These are phyloP conservation scores for Coemansia erecta DNA, from an alignment of 192 early-diverging fungal genomes.

Conservation along the genomic window DNA sequence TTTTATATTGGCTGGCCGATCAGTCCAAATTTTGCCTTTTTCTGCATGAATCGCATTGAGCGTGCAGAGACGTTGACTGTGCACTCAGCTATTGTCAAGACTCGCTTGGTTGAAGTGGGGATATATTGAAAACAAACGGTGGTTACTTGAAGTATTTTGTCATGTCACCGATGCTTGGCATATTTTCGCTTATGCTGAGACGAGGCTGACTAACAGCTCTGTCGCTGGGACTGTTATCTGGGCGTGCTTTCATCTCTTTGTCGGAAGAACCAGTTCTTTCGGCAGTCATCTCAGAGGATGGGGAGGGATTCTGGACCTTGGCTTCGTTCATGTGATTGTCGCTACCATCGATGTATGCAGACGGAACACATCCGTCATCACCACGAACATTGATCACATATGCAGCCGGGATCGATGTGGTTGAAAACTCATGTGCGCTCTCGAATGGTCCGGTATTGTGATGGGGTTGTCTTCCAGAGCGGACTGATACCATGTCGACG, in stretches of 20 bases:
- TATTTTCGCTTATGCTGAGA: conserved; percentile 1
- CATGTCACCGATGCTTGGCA: conserved; percentile 7
- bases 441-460: neutral
- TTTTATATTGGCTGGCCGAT: too few species aligned
- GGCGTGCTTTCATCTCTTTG: neutral
- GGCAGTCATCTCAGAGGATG: neutral
- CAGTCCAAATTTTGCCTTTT: too few species aligned
- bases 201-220: neutral
- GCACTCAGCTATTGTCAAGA: too few species aligned
- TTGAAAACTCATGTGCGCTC: neutral
- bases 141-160: conserved; percentile 5
- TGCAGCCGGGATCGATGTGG: neutral
- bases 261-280: neutral
- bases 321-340: conserved; percentile 8
- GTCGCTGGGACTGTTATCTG: neutral
- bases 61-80: too few species aligned
- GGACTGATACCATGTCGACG: neutral
- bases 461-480: neutral
- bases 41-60: too few species aligned
- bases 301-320: conserved; percentile 4
- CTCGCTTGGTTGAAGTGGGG: too few species aligned
- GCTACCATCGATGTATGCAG: neutral
- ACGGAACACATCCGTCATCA: neutral
- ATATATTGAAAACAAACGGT: too few species aligned
- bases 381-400: neutral